Evolutionary conservation across 306 rosid genomes (phyloP).

Genomic region (Delonix regia): DNA sequence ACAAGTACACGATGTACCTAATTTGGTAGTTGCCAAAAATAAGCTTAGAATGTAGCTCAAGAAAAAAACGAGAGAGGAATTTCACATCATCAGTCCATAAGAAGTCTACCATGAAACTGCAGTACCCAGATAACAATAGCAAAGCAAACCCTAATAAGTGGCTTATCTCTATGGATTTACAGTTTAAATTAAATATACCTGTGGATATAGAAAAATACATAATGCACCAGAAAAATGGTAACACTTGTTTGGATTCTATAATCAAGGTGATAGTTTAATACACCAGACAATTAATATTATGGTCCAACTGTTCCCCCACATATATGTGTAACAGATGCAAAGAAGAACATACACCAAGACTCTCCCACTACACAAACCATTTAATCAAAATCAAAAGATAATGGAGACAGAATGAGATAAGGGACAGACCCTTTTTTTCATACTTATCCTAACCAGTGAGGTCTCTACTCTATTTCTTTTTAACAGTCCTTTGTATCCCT

Average conservation of each 20-base stretch:
- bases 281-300: not conserved
- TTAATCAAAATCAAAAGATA: constrained; percentile 1
- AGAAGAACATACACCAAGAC: not conserved
- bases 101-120: constrained; percentile 17
- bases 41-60: not conserved
- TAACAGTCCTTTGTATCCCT: constrained; percentile 17
- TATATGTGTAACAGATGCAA: constrained; percentile 21
- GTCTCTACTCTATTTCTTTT: not conserved
- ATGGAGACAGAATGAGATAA: not conserved
- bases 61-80: constrained; percentile 3
- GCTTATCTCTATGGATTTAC: not conserved
- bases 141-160: constrained; percentile 21
- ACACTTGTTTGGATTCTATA: constrained; percentile 18
- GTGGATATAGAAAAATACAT: not conserved
- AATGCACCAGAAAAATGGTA: not conserved
- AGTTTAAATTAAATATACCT: constrained; percentile 20
- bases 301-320: constrained; percentile 12
- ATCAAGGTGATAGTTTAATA: constrained; percentile 12
- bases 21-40: constrained; percentile 24
- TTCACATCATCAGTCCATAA: not conserved
- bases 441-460: constrained; percentile 6
- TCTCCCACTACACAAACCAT: not conserved
- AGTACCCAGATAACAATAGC: constrained; percentile 6
- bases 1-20: constrained; percentile 93
- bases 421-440: not conserved